Percentiles rank a stretch among this genome's conserved stretches.
These are phyloP conservation scores for Coccomyxa sp. DNA, from an alignment of 139 green algal species.

Conservation along the genomic window DNA sequence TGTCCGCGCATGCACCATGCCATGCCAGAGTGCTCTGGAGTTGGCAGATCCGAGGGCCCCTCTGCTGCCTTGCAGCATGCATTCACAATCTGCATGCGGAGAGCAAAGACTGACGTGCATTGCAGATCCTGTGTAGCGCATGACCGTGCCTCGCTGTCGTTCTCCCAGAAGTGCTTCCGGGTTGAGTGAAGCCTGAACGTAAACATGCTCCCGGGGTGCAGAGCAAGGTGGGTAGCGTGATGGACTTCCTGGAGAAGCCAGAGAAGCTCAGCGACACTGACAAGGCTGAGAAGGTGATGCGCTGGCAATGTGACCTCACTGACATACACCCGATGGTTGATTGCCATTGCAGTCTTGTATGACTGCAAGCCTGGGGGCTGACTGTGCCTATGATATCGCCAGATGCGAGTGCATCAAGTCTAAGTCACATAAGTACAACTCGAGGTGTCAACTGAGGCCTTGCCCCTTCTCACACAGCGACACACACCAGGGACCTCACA, in stretches of 20 bases:
- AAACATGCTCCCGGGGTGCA: slow-evolving; percentile 29
- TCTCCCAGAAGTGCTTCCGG: neutral
- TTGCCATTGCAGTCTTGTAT: neutral
- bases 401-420: neutral
- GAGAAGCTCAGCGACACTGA: slow-evolving; percentile 48
- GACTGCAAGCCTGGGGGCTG: neutral
- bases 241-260: slow-evolving; percentile 62
- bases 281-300: slow-evolving; percentile 46
- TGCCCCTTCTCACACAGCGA: neutral
- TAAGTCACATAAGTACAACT: neutral
- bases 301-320: neutral
- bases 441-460: neutral
- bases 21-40: neutral
- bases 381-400: neutral
- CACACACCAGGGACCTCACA: neutral
- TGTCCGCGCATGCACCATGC: neutral
- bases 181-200: neutral
- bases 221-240: slow-evolving; percentile 47
- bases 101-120: no score
- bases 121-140: no score
- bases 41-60: neutral
- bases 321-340: neutral
- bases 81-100: neutral
- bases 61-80: neutral
- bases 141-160: neutral